phyloP scores from a whole-genome alignment of 2,329 filamentous ascomycete species.

The Immersiporthe knoxdaviesiana region DNA sequence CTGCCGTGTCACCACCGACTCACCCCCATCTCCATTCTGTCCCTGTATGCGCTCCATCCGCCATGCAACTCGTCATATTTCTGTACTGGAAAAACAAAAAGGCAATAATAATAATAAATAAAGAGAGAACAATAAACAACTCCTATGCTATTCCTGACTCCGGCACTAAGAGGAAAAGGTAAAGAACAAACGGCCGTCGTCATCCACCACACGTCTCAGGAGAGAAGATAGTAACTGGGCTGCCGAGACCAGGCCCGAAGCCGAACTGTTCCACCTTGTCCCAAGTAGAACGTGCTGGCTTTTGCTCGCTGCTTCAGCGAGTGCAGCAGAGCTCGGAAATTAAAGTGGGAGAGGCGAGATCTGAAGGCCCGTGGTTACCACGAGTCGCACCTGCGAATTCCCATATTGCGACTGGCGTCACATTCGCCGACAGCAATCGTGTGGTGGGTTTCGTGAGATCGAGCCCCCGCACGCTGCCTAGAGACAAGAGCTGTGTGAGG shows the following conservation, averaged over 20 bases:
- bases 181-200: conserved; percentile 12
- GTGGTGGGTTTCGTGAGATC: neutral
- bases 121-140: conserved; percentile 24
- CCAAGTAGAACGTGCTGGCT: conserved; percentile 12
- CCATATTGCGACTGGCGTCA: neutral
- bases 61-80: conserved; percentile 12
- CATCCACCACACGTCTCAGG: conserved; percentile 14
- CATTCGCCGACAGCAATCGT: neutral
- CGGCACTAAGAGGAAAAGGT: conserved; percentile 23
- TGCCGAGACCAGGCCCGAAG: conserved; percentile 9
- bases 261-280: conserved; percentile 9
- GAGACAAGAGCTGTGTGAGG: neutral
- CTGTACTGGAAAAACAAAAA: conserved; percentile 24
- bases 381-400: neutral
- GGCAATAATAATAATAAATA: conserved; percentile 23
- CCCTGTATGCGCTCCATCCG: neutral
- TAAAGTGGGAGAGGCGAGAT: neutral
- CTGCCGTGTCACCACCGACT: neutral
- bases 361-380: neutral
- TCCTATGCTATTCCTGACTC: conserved; percentile 31
- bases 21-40: neutral
- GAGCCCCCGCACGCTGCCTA: neutral
- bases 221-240: conserved; percentile 10
- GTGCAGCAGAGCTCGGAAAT: neutral
- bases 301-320: neutral